Percentiles rank a stretch among this genome's conserved stretches.
Evolutionary conservation across 768 basidiomycete species (phyloP).

Genomic region (Boletus rubescentipes): DNA sequence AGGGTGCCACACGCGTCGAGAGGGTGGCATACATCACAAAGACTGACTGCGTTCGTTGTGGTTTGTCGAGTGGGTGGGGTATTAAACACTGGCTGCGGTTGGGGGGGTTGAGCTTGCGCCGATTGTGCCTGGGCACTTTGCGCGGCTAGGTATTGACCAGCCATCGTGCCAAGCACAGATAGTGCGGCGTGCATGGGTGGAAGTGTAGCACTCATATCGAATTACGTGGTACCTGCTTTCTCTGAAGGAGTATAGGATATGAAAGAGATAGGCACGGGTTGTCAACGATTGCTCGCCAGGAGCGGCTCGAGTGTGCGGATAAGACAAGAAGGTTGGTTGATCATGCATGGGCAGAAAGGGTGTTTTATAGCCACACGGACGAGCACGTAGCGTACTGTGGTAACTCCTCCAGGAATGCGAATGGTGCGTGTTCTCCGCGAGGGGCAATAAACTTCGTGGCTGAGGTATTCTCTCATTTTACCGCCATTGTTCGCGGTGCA

Average conservation of each 20-base stretch:
- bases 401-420: constrained; percentile 25
- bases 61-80: constrained; percentile 15
- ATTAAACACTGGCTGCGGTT: constrained; percentile 22
- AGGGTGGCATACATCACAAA: constrained; percentile 50
- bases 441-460: constrained; percentile 21
- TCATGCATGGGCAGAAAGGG: constrained; percentile 4
- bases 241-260: constrained; percentile 7
- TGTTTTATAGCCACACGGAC: constrained; percentile 27
- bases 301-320: constrained; percentile 28
- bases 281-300: constrained; percentile 30
- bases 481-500: constrained; percentile 12
- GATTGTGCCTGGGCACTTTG: constrained; percentile 31
- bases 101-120: constrained; percentile 23
- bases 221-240: constrained; percentile 9
- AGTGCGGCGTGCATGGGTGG: constrained; percentile 38
- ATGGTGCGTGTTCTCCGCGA: constrained; percentile 32
- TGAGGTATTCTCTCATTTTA: constrained; percentile 3
- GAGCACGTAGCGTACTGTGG: constrained; percentile 10
- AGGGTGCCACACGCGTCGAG: constrained; percentile 4
- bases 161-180: constrained; percentile 36
- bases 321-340: constrained; percentile 47
- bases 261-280: constrained; percentile 1
- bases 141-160: constrained; percentile 36
- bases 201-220: constrained; percentile 29
- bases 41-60: constrained; percentile 30